phyloP scores from a whole-genome alignment of 192 early-diverging fungal genomes.

The Umbelopsis sp. region DNA sequence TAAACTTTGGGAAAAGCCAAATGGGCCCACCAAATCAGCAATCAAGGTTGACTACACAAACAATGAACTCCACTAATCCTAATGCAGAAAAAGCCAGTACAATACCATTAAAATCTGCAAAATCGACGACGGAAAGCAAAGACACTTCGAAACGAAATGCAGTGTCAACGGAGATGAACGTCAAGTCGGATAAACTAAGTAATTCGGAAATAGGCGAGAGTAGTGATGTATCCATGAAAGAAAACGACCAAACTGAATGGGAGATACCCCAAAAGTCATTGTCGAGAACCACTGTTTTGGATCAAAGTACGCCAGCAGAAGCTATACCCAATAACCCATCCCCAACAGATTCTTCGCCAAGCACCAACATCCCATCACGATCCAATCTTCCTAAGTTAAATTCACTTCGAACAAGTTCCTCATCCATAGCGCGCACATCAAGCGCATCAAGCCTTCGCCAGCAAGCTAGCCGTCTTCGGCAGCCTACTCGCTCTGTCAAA shows the following conservation, averaged over 20 bases:
- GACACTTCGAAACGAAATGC: too few relatives aligned
- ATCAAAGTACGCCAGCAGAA: too few relatives aligned
- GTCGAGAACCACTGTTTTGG: too few relatives aligned
- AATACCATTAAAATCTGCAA: too few relatives aligned
- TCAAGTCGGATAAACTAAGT: too few relatives aligned
- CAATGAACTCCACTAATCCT: neutral
- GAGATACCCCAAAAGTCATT: too few relatives aligned
- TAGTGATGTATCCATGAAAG: too few relatives aligned
- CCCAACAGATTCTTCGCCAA: neutral
- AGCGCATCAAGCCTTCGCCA: neutral
- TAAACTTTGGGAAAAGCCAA: neutral
- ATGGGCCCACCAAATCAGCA: neutral
- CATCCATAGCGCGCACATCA: neutral
- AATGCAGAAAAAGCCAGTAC: neutral
- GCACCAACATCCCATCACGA: neutral
- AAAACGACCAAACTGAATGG: too few relatives aligned
- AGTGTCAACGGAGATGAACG: too few relatives aligned
- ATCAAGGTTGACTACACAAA: neutral
- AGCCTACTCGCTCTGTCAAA: neutral
- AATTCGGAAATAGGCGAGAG: too few relatives aligned
- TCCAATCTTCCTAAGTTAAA: constrained; percentile 9
- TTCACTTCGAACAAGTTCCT: neutral
- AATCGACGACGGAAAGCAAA: too few relatives aligned
- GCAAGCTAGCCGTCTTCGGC: constrained; percentile 3
- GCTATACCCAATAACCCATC: too few relatives aligned